Conservation (phyloP, 2,329 filamentous ascomycete genomes). For the Chrysosporium keratinophilum region DNA sequence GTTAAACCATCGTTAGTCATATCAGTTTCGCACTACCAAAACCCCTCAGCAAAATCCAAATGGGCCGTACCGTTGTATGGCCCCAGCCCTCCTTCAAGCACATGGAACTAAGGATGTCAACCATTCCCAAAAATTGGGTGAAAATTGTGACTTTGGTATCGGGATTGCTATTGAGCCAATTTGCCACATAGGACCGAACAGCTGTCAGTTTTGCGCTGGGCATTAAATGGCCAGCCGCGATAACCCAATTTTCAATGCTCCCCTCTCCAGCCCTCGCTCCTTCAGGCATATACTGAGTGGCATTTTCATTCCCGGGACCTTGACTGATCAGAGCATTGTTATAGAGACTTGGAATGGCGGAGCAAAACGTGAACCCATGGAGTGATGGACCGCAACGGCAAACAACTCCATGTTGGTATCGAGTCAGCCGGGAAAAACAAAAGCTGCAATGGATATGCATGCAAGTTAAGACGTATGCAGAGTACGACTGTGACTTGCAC, state of each 20-base stretch:
- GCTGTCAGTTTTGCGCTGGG: constrained; percentile 34
- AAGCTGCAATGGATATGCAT: constrained; percentile 46
- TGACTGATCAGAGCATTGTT: background rate
- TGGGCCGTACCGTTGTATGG: constrained; percentile 30
- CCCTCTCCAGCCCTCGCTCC: constrained; percentile 14
- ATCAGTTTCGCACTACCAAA: background rate
- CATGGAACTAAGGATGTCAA: constrained; percentile 42
- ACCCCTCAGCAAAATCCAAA: background rate
- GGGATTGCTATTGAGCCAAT: constrained; percentile 36
- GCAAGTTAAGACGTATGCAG: constrained; percentile 42
- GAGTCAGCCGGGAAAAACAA: constrained; percentile 31
- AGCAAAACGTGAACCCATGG: background rate
- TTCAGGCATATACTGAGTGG: background rate
- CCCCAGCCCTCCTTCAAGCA: constrained; percentile 43
- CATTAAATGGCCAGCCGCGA: constrained; percentile 20
- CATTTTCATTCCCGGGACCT: background rate
- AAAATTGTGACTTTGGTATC: constrained; percentile 51
- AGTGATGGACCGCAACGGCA: constrained; percentile 19
- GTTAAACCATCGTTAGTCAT: background rate
- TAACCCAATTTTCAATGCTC: constrained; percentile 24
- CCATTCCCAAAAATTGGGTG: constrained; percentile 48
- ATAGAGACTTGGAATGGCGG: constrained; percentile 1
- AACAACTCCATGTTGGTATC: constrained; percentile 18
- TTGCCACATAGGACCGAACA: constrained; percentile 27
- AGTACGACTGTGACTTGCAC: constrained; percentile 34